phyloP scores from a whole-genome alignment of 768 basidiomycete genomes.

The Tricholoma saponaceum region DNA sequence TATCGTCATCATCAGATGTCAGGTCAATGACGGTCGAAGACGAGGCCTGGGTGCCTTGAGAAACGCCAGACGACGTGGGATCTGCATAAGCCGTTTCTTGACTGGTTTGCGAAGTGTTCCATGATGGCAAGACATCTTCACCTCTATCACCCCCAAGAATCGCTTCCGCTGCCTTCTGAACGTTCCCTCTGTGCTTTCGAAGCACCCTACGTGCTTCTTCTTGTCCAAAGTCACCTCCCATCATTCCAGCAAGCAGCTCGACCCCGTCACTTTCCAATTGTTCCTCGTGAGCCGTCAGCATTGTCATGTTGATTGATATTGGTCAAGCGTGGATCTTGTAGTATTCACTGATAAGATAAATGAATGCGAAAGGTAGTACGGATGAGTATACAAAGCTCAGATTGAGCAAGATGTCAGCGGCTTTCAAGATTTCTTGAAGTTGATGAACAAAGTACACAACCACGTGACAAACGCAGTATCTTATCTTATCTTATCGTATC shows the following conservation, averaged over 20 bases:
- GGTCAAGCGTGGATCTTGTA: neutral
- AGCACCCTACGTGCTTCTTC: slow-evolving; percentile 53
- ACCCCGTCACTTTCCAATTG: slow-evolving; percentile 27
- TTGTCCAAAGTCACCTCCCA: slow-evolving; percentile 32
- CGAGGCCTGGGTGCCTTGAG: slow-evolving; percentile 13
- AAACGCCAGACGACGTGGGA: neutral
- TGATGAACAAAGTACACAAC: neutral
- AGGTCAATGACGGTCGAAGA: slow-evolving; percentile 51
- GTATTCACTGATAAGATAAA: neutral
- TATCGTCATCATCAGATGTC: slow-evolving; percentile 53
- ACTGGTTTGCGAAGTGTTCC: slow-evolving; percentile 18
- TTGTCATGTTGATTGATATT: neutral
- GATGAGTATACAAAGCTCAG: neutral
- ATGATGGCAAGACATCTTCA: slow-evolving; percentile 18
- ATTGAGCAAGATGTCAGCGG: too few relatives aligned
- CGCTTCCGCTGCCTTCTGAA: slow-evolving; percentile 52
- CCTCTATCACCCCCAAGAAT: slow-evolving; percentile 50
- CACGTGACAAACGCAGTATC: neutral
- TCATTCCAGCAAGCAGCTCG: slow-evolving; percentile 29
- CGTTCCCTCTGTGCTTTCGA: slow-evolving; percentile 55
- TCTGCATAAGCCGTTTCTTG: slow-evolving; percentile 16
- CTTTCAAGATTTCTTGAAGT: too few relatives aligned
- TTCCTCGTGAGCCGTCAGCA: slow-evolving; percentile 23
- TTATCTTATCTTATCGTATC: neutral
- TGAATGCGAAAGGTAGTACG: neutral